Conservation (phyloP, 148 eudicot species). For the Silene conica region DNA sequence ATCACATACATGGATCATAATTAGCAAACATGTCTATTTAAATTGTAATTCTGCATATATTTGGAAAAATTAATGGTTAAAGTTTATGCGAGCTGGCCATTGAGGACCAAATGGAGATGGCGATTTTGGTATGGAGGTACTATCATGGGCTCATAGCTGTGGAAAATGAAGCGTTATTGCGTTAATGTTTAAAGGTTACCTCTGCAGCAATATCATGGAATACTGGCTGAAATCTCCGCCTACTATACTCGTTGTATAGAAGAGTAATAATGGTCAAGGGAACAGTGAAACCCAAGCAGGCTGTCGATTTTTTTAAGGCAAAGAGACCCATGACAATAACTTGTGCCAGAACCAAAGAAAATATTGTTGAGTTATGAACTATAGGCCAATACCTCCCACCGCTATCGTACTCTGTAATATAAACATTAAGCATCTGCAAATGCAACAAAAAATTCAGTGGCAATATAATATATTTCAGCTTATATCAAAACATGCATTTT, state of each 20-base stretch:
- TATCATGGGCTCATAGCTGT: too few species aligned
- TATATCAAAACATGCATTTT: constrained; percentile 6
- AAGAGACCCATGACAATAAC: constrained; percentile 57
- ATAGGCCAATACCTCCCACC: constrained; percentile 93
- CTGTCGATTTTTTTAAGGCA: constrained; percentile 44
- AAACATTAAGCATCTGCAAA: constrained; percentile 84
- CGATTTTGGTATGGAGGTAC: too few species aligned
- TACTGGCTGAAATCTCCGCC: constrained; percentile 65
- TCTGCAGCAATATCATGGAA: constrained; percentile 48
- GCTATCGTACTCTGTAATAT: constrained; percentile 62
- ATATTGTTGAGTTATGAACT: constrained; percentile 63
- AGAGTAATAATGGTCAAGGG: constrained; percentile 55
- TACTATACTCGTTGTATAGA: constrained; percentile 68
- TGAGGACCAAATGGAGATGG: too few species aligned
- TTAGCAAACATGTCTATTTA: too few species aligned
- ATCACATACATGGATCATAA: neutral
- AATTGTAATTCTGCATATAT: too few species aligned
- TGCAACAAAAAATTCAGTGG: neutral
- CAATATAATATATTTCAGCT: neutral
- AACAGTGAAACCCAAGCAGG: constrained; percentile 54
- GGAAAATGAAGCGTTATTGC: neutral
- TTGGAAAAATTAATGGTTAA: too few species aligned
- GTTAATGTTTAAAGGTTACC: constrained; percentile 35
- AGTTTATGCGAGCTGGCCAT: too few species aligned
- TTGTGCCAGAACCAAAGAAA: constrained; percentile 74